Evolutionary conservation across 441 rosid species (phyloP).

Genomic region (Euphorbia schlechtendalii): DNA sequence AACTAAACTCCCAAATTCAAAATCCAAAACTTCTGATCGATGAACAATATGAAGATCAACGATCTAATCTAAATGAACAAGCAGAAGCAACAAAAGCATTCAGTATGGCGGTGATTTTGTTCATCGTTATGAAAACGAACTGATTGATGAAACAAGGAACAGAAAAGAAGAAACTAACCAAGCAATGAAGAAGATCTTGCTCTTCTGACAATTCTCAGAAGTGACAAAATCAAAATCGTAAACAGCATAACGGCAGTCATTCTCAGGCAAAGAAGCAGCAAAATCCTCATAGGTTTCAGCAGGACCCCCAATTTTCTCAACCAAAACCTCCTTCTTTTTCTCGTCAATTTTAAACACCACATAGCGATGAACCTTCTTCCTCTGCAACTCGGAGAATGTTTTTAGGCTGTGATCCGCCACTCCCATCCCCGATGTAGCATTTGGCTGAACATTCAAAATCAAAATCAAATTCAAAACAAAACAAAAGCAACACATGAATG

Average conservation of each 20-base stretch:
- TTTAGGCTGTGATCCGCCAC: slow-evolving; percentile 57
- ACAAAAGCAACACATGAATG: too few relatives aligned
- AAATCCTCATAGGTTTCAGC: not conserved
- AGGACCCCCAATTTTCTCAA: not conserved
- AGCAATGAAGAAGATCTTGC: slow-evolving; percentile 5
- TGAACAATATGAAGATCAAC: not conserved
- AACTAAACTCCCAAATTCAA: not conserved
- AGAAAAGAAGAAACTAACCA: not conserved
- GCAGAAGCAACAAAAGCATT: not conserved
- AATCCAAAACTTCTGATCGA: not conserved
- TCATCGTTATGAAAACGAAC: too few relatives aligned
- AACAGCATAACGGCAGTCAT: slow-evolving; percentile 2
- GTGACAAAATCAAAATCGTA: not conserved
- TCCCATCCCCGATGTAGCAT: slow-evolving; percentile 77
- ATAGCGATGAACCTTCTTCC: not conserved
- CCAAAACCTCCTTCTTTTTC: not conserved
- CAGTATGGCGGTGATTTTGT: too few relatives aligned
- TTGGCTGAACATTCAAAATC: slow-evolving; percentile 9
- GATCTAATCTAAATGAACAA: not conserved
- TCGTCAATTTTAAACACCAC: not conserved
- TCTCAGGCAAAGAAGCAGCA: not conserved
- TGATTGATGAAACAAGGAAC: not conserved
- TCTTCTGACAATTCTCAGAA: not conserved
- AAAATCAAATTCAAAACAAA: slow-evolving; percentile 10
- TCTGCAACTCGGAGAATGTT: slow-evolving; percentile 24